Evolutionary conservation across 768 basidiomycete genomes (phyloP), one percentile per base, ranked within the genome.

Genomic region (Clitopilus passeckerianus): DNA sequence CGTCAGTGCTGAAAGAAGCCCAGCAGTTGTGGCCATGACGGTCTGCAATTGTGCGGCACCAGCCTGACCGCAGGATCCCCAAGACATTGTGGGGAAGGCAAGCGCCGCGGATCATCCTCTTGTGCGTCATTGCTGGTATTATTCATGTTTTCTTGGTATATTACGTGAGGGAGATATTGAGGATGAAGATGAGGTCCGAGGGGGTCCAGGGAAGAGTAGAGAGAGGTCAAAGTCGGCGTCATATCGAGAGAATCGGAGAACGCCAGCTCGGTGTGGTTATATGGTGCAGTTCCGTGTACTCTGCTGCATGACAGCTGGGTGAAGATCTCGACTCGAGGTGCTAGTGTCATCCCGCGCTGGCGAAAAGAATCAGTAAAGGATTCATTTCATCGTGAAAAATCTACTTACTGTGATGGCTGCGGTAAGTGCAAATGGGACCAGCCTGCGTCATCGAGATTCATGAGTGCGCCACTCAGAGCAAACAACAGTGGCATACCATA

Each of bases 311-410:
- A 83, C 24, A 93, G 77, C 65, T 91, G 86, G 22, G 88, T 91
- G 72, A 84, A 90, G 27, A 93, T 84, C 72, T 91, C 86, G 15
- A 93, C 85, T 54, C 91, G 83, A 20, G 91, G 86, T 14, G 90
- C 89, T 30, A 90, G 73, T 3, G 91, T 93, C 87, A 93, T 90
- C 44, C 89, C 90, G 30, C 90, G 89, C 91, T 93, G 64, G n/a
- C 60, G 53, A 44, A 55, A 57, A 15, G 53, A 57, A 58, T 46
- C 54, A 57, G 52, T 62, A 60, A 59, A 43, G 64, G 63, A 23
- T 56, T 50, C 33, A 57, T 50, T 50, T 35, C 16, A 16, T n/a
- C 27, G n/a, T 8, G 34, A 16, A 15, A 55, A 16, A 15, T 33
- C 54, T 6, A 78, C 85, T 70, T 67, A 92, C 90, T 46, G 82